Base-by-base conservation (phyloP, 768 basidiomycete species). In the Lentinula edodes region DNA sequence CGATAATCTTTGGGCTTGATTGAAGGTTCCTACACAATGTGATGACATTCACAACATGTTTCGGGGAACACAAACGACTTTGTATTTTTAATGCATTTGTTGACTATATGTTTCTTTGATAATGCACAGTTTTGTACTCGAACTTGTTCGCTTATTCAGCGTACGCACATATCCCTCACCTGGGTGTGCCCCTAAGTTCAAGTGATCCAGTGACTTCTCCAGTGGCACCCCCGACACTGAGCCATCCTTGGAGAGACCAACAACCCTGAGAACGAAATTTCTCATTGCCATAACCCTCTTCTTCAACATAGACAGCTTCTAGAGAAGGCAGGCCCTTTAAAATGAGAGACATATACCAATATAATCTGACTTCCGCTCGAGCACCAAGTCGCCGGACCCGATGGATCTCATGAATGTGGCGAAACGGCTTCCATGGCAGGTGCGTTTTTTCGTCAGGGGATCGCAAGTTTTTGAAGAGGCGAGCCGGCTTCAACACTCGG, bases 1-100 rank as follows among this genome's bases (percentile, higher is more conserved):
- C 45, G 76, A 83, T 68, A 87, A 87, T 69, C 85, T 85, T 12
- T 87, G 85, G 84, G 82, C 78, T 58, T 83, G 15, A 52, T 18
- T 3, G 9, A 10, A 23, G 20, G 28, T 28, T 28, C 28, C 28
- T 28, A 28, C 2, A 28, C 28, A 28, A 23, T 7, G 23, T 48
- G 4, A 48, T 20, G 46, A 48, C 20, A 23, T 20, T 48, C 20
- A 48, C 2, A 16, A 23, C n/a, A 9, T 9, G 28, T 28, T 28
- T 4, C 28, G 28, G 28, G 28, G 3, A 28, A 28, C 28, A 28
- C 28, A 28, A 28, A 28, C 28, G 18, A 9, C 20, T 9, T 48
- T 28, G 46, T 48, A 48, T 48, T 13, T 28, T 20, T 48, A 48
- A 28, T 45, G 28, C 28, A 1, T 23, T 23, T 28, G 0, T 28